phyloP scores from a whole-genome alignment of 2,329 filamentous ascomycete species.

The Alternaria arborescens region DNA sequence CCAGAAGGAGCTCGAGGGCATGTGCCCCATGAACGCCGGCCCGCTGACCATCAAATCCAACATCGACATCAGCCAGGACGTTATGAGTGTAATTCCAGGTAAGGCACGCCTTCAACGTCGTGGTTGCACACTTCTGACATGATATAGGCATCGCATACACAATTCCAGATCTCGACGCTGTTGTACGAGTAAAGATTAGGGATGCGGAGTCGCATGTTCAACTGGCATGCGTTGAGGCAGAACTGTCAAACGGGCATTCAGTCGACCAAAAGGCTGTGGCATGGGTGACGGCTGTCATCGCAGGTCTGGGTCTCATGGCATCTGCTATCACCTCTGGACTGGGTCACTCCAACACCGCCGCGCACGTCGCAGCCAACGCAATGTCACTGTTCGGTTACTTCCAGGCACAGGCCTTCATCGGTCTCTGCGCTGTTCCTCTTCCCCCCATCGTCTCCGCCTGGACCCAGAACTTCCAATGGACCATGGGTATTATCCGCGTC shows the following conservation, averaged over 20 bases:
- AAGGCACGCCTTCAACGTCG: conserved; percentile 30
- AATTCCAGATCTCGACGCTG: conserved; percentile 90
- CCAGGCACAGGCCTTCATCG: conserved; percentile 91
- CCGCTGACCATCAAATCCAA: conserved; percentile 81
- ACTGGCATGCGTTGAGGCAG: conserved; percentile 86
- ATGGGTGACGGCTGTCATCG: conserved; percentile 88
- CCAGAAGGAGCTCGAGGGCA: conserved; percentile 68
- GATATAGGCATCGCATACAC: conserved; percentile 77
- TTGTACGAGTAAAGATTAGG: conserved; percentile 83
- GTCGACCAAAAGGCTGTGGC: conserved; percentile 88
- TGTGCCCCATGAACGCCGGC: conserved; percentile 91
- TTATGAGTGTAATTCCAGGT: conserved; percentile 74
- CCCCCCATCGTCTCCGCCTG: conserved; percentile 90
- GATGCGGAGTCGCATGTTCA: conserved; percentile 68
- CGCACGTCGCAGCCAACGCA: conserved; percentile 92
- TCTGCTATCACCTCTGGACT: conserved; percentile 90
- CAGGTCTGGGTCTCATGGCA: conserved; percentile 80
- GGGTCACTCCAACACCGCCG: conserved; percentile 91
- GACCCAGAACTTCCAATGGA: conserved; percentile 99
- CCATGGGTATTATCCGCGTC: conserved; percentile 91
- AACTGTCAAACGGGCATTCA: conserved; percentile 89
- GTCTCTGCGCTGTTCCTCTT: conserved; percentile 80
- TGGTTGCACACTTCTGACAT: conserved; percentile 18
- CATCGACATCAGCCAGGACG: conserved; percentile 63
- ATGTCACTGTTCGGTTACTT: conserved; percentile 95